phyloP scores from a whole-genome alignment of 441 rosid genomes.

The Flueggea neowawraea region DNA sequence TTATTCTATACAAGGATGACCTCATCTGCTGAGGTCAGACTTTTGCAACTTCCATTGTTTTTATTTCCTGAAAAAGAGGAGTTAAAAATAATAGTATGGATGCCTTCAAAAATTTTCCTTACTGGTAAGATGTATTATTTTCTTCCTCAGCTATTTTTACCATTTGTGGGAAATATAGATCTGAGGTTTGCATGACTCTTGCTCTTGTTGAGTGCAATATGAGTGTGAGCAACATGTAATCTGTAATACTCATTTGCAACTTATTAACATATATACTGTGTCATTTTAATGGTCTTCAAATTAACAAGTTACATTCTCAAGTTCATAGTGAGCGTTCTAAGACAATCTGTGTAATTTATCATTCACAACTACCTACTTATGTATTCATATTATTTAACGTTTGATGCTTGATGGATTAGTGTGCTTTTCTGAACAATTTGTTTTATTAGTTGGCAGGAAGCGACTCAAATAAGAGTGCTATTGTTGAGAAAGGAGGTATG shows the following conservation, averaged over 20 bases:
- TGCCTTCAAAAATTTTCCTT: no score
- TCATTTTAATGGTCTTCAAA: not conserved
- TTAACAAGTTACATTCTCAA: not conserved
- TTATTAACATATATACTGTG: not conserved
- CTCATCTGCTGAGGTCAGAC: no score
- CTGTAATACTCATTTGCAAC: not conserved
- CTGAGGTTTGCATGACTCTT: not conserved
- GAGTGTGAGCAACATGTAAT: not conserved
- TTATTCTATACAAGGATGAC: no score
- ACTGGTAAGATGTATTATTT: no score
- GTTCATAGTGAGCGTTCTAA: not conserved
- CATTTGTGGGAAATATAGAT: not conserved
- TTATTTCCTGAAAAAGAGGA: no score
- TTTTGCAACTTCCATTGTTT: no score
- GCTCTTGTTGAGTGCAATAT: not conserved
- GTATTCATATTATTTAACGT: not conserved
- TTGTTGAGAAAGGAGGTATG: conserved; percentile 76
- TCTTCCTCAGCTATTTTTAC: no score
- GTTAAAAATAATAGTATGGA: no score
- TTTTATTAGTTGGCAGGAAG: conserved; percentile 85
- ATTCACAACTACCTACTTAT: not conserved
- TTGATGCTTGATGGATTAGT: not conserved
- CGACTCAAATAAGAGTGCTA: conserved; percentile 76
- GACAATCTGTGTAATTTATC: not conserved
- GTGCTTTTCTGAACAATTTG: conserved; percentile 17